Evolutionary conservation across 2,329 filamentous ascomycete species (phyloP), one percentile per base, ranked within the genome.

Genomic region (Fusarium oxysporum): DNA sequence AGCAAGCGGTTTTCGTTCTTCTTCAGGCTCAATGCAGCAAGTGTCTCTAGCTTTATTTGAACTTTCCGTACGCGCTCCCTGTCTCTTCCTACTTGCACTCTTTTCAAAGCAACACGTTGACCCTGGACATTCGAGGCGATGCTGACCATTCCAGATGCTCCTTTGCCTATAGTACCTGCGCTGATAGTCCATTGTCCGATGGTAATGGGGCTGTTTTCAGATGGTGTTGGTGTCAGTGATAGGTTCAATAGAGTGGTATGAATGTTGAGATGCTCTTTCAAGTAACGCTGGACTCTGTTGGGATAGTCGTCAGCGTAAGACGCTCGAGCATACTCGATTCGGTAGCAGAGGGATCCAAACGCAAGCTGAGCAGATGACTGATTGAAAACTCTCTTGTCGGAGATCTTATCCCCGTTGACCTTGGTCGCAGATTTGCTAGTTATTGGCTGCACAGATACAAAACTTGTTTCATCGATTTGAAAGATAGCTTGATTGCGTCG

Each of bases 361-460:
- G 37, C n/a, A 0, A 56, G 38, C 1, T 9, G 8, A 3, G 38
- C 37, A 4, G 53, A 56, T 32, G 28, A 23, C 8, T 56, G 28
- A 3, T 56, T 56, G 14, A 56, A 56, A 30, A 56, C 53, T 32
- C 38, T 5, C 0, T 57, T 41, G 0, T 5, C 14, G 0, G 30
- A 6, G n/a, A 57, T 32, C 28, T 21, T 43, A 16, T 41, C 23
- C 2, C 54, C 54, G 6, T 44, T 44, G 0, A 44, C 40, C 41
- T 14, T 1, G 12, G 28, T 44, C 3, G 0, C 5, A 0, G 54
- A 30, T 32, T 17, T 57, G 0, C 19, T 19, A 2, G 54, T 32
- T 2, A 32, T 32, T 10, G 17, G 41, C n/a, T 40, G 51, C 23
- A 57, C 40, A 6, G 19, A 41, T 19, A 44, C 0, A 3, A 41